A percentile compares a stretch with the other conserved stretches of the same genome.
Conservation (phyloP, 2,329 filamentous ascomycete species). For the Colletotrichum filicis region DNA sequence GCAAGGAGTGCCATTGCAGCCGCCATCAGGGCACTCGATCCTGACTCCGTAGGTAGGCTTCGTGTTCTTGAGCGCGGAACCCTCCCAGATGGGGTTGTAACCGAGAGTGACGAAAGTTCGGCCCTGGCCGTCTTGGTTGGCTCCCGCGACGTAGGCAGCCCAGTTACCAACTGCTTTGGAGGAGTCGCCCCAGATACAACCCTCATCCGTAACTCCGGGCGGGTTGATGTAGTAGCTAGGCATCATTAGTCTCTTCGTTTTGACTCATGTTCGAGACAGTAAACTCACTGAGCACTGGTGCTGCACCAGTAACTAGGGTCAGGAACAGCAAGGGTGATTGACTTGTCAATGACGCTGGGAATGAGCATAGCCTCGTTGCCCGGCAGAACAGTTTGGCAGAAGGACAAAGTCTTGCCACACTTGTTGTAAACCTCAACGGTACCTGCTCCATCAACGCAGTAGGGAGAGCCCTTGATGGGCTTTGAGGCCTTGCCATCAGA, state of each 20-base stretch:
- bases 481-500: slow-evolving; percentile 72
- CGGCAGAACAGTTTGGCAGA: slow-evolving; percentile 83
- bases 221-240: slow-evolving; percentile 81
- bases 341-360: slow-evolving; percentile 72
- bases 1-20: slow-evolving; percentile 81
- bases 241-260: neutral
- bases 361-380: slow-evolving; percentile 87
- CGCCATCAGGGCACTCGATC: slow-evolving; percentile 73
- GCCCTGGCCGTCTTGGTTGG: slow-evolving; percentile 74
- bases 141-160: slow-evolving; percentile 80
- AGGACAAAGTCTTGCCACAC: slow-evolving; percentile 70
- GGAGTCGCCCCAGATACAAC: slow-evolving; percentile 77
- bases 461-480: slow-evolving; percentile 74
- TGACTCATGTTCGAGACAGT: neutral
- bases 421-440: slow-evolving; percentile 75
- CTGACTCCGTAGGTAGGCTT: slow-evolving; percentile 75
- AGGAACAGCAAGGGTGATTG: slow-evolving; percentile 75
- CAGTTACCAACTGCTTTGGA: slow-evolving; percentile 77
- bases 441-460: slow-evolving; percentile 77
- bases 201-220: slow-evolving; percentile 72
- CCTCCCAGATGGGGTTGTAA: slow-evolving; percentile 80
- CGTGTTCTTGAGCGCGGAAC: slow-evolving; percentile 62
- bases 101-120: slow-evolving; percentile 80
- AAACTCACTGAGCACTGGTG: slow-evolving; percentile 78
- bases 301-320: slow-evolving; percentile 75